Evolutionary conservation across 352 stramenopile species (phyloP).

Genomic region (Phytophthora podocarpi): DNA sequence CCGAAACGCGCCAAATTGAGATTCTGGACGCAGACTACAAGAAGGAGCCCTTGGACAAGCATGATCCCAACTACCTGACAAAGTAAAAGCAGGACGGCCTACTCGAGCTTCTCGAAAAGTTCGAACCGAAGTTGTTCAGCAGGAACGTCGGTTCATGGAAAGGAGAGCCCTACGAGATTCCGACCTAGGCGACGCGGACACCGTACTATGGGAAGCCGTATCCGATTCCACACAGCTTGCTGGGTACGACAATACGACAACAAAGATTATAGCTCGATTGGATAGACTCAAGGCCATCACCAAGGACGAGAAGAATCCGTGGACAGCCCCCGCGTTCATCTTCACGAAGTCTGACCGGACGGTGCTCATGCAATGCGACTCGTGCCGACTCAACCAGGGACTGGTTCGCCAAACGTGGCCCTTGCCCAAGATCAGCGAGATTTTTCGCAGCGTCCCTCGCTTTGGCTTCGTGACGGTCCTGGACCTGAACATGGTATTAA

Average conservation of each 20-base stretch:
- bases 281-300: neutral
- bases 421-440: neutral
- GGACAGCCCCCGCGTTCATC: slow-evolving; percentile 2
- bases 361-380: neutral
- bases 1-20: slow-evolving; percentile 4
- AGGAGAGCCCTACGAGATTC: slow-evolving; percentile 1
- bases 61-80: slow-evolving; percentile 4
- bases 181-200: neutral
- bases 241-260: neutral
- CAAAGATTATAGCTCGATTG: neutral
- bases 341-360: slow-evolving; percentile 1
- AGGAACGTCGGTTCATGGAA: neutral
- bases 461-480: slow-evolving; percentile 3
- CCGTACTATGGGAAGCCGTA: slow-evolving; percentile 2
- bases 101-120: neutral
- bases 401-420: neutral
- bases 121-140: neutral
- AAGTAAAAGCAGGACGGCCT: neutral
- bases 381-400: neutral
- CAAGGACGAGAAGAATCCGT: neutral
- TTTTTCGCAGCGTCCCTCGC: neutral
- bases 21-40: too few relatives aligned
- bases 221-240: neutral
- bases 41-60: slow-evolving; percentile 3
- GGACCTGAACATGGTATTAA: slow-evolving; percentile 17